These are phyloP conservation scores for Pichia sp. DNA, from an alignment of 1,139 yeast genomes.

Conservation along the genomic window DNA sequence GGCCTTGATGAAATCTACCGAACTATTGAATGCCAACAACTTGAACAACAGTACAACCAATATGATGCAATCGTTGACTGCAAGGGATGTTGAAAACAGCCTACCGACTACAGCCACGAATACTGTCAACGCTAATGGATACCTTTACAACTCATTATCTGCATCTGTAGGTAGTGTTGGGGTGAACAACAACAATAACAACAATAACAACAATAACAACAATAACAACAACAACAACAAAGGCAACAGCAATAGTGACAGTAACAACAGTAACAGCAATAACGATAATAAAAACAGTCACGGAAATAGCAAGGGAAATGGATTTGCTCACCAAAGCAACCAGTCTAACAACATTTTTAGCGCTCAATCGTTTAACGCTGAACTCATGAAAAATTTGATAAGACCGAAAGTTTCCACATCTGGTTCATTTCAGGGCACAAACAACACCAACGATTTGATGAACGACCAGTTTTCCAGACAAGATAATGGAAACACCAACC, in stretches of 20 bases:
- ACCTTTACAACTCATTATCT: slow-evolving; percentile 8
- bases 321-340: no score
- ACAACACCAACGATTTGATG: slow-evolving; percentile 4
- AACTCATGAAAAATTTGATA: background rate
- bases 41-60: background rate
- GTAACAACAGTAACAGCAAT: no score
- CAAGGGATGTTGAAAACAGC: background rate
- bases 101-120: slow-evolving; percentile 11
- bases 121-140: slow-evolving; percentile 11
- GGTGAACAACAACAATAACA: slow-evolving; percentile 1
- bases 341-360: slow-evolving; percentile 1
- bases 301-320: no score
- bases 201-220: background rate
- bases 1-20: background rate
- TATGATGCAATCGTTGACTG: background rate
- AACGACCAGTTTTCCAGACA: no score
- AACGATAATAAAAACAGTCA: no score
- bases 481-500: slow-evolving; percentile 2
- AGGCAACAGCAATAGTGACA: no score
- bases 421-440: slow-evolving; percentile 13
- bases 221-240: no score
- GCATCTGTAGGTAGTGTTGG: background rate
- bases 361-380: background rate
- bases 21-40: background rate
- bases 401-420: slow-evolving; percentile 9